These are phyloP conservation scores for Coemansia umbellata DNA, from an alignment of 192 early-diverging fungal genomes.

Conservation along the genomic window DNA sequence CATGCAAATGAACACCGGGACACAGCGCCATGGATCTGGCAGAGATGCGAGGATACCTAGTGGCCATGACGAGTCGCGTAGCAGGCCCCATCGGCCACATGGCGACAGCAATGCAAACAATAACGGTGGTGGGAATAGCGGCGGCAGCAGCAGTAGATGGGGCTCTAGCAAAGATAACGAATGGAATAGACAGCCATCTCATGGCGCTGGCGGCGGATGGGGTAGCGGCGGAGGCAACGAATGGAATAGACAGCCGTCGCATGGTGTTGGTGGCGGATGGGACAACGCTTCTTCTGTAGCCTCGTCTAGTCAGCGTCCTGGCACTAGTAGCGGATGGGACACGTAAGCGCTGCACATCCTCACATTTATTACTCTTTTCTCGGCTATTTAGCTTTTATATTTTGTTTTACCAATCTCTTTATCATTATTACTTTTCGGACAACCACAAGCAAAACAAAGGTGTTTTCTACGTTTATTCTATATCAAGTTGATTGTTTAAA, in stretches of 20 bases:
- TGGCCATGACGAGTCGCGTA: background rate
- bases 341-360: background rate
- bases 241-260: background rate
- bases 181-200: too few species aligned
- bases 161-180: background rate
- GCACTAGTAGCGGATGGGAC: constrained; percentile 21
- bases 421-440: too few species aligned
- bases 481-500: too few species aligned
- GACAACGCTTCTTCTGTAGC: background rate
- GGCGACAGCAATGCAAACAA: background rate
- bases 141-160: background rate
- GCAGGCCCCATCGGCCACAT: constrained; percentile 1
- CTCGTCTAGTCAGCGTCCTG: constrained; percentile 11
- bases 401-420: background rate
- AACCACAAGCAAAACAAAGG: too few species aligned
- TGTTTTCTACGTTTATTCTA: too few species aligned
- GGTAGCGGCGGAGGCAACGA: background rate
- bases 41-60: background rate
- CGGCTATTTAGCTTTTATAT: background rate
- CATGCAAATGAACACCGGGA: constrained; percentile 52
- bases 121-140: background rate
- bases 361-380: background rate
- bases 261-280: constrained; percentile 5
- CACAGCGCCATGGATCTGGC: background rate
- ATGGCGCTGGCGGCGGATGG: constrained; percentile 9